Conservation (phyloP, 2,329 filamentous ascomycete genomes). For the Hymenoscyphus scutula region DNA sequence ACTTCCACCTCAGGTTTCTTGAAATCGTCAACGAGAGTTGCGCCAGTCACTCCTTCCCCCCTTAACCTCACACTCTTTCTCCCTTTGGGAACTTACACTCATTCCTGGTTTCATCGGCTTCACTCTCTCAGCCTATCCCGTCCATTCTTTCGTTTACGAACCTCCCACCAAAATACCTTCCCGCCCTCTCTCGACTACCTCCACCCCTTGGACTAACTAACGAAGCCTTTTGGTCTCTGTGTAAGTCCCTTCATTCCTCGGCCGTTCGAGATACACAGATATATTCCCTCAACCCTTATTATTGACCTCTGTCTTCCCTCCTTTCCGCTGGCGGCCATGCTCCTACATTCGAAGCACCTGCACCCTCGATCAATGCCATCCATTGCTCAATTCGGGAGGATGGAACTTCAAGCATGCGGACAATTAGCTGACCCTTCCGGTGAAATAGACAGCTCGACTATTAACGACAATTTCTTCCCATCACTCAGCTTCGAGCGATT, state of each 20-base stretch:
- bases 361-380: neutral
- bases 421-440: slow-evolving; percentile 6
- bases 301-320: neutral
- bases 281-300: slow-evolving; percentile 5
- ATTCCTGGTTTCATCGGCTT: slow-evolving; percentile 40
- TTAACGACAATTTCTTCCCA: slow-evolving; percentile 8
- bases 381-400: neutral
- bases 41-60: slow-evolving; percentile 11
- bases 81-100: slow-evolving; percentile 37
- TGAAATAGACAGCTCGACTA: neutral
- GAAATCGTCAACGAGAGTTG: slow-evolving; percentile 1
- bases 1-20: neutral
- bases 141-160: slow-evolving; percentile 36
- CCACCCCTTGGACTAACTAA: slow-evolving; percentile 7
- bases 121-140: slow-evolving; percentile 44
- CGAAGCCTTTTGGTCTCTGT: slow-evolving; percentile 16
- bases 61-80: slow-evolving; percentile 22
- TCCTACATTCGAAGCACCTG: neutral
- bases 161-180: neutral
- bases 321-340: neutral
- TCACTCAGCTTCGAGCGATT: neutral
- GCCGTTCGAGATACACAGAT: neutral
- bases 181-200: slow-evolving; percentile 6
- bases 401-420: neutral
- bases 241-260: slow-evolving; percentile 20